Conservation (phyloP, 352 stramenopile species). For the Pythium volutum region DNA sequence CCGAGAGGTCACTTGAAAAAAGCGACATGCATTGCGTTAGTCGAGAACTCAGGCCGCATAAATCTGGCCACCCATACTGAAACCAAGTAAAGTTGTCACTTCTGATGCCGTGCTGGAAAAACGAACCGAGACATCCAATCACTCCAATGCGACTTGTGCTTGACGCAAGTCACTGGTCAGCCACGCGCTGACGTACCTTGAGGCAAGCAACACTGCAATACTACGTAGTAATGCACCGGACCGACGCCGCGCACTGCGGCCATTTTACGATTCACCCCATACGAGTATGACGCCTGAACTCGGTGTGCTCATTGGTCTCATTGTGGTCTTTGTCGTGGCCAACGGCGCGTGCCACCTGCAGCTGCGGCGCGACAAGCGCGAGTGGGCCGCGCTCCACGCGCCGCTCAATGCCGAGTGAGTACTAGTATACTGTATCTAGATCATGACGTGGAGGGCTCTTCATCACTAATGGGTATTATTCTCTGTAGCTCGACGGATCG, state of each 20-base stretch:
- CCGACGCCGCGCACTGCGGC: not conserved
- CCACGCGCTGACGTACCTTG: not conserved
- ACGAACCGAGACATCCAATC: conserved; percentile 13
- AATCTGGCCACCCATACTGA: conserved; percentile 16
- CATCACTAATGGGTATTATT: no score
- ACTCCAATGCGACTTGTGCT: no score
- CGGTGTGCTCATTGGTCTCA: conserved; percentile 15
- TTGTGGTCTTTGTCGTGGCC: conserved; percentile 16
- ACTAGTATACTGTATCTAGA: no score
- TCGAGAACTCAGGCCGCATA: conserved; percentile 29
- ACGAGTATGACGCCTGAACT: conserved; percentile 20
- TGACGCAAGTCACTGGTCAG: no score
- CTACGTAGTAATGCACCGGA: no score
- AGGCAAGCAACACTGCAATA: no score
- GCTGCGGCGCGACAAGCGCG: conserved; percentile 22
- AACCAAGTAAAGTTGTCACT: conserved; percentile 1
- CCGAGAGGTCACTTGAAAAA: conserved; percentile 1
- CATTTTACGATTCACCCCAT: not conserved
- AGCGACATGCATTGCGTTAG: conserved; percentile 22
- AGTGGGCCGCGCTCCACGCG: conserved; percentile 25
- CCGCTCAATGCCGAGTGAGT: conserved; percentile 27
- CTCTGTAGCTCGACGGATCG: conserved; percentile 14
- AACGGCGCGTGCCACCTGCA: conserved; percentile 23
- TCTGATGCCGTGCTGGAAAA: conserved; percentile 1
- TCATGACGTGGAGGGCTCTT: no score